phyloP scores from a whole-genome alignment of 1,284 basidiomycete species.

The Cryptococcus wingfieldii region DNA sequence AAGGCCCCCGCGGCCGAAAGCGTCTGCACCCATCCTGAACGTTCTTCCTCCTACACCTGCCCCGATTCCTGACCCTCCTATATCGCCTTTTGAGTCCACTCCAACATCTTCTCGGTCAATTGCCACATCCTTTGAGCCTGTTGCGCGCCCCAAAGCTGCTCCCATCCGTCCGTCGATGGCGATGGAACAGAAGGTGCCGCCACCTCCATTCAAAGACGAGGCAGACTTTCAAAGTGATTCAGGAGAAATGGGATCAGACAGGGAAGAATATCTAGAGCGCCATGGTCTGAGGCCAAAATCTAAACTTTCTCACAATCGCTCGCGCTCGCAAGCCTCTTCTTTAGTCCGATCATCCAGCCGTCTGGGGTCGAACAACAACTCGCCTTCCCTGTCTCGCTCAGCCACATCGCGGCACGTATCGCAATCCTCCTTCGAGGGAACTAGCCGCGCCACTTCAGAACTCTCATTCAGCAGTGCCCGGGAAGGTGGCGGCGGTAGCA shows the following conservation, averaged over 20 bases:
- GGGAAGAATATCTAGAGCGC: conserved; percentile 17
- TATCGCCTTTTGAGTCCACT: conserved; percentile 27
- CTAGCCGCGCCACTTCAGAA: conserved; percentile 20
- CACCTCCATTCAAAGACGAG: conserved; percentile 5
- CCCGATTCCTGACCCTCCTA: conserved; percentile 20
- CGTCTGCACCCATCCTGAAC: conserved; percentile 12
- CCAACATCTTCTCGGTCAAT: conserved; percentile 3
- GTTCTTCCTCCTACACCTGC: conserved; percentile 38
- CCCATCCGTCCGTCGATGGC: neutral
- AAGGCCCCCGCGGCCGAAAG: too few relatives aligned
- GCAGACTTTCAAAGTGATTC: conserved; percentile 22
- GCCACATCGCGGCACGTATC: neutral
- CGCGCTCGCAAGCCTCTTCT: neutral
- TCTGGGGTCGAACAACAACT: too few relatives aligned
- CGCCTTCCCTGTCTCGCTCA: too few relatives aligned
- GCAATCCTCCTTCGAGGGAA: conserved; percentile 23
- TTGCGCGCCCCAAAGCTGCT: neutral
- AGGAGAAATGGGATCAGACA: conserved; percentile 29
- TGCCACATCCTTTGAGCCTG: too few relatives aligned
- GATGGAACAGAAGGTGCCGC: neutral
- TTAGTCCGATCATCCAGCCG: too few relatives aligned
- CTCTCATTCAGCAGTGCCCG: conserved; percentile 16
- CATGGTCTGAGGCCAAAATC: neutral
- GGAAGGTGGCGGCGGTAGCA: conserved; percentile 15
- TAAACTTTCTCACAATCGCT: neutral